A percentile compares a stretch with the other conserved stretches of the same genome.
Evolutionary conservation across 768 basidiomycete genomes (phyloP).

Genomic region (Pleurotus giganteus): DNA sequence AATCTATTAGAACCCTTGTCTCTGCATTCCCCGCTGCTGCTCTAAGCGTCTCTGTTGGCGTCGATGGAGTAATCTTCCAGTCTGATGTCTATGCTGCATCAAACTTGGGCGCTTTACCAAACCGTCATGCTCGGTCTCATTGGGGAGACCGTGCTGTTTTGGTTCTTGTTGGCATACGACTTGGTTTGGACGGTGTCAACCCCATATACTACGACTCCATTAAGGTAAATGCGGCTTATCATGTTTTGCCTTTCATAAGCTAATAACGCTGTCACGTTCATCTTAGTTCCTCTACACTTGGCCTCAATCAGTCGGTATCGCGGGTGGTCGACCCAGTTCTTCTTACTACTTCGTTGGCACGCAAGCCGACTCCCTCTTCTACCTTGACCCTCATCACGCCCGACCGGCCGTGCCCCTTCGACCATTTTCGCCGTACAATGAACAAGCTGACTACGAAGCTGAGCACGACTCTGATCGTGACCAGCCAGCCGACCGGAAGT

Average conservation of each 20-base stretch:
- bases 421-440: constrained; percentile 24
- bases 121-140: constrained; percentile 10
- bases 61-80: constrained; percentile 80
- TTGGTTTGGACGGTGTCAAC: constrained; percentile 93
- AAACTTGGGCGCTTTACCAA: constrained; percentile 24
- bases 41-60: constrained; percentile 78
- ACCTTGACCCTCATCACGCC: constrained; percentile 79
- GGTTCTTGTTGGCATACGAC: constrained; percentile 78
- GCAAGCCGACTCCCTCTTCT: constrained; percentile 85
- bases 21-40: constrained; percentile 77
- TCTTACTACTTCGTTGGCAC: constrained; percentile 97
- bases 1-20: constrained; percentile 59
- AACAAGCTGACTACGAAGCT: constrained; percentile 11
- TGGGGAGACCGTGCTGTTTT: constrained; percentile 90
- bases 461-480: constrained; percentile 22
- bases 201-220: constrained; percentile 89
- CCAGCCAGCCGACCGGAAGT: constrained; percentile 12
- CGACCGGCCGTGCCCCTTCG: constrained; percentile 75
- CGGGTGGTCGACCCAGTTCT: constrained; percentile 93
- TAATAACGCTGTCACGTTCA: background rate
- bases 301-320: constrained; percentile 95
- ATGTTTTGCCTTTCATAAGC: background rate
- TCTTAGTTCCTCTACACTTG: constrained; percentile 81
- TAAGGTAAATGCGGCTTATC: constrained; percentile 32
- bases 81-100: constrained; percentile 86